Evolutionary conservation across 164 flowering plant species (phyloP).

Genomic region (Sedum album): DNA sequence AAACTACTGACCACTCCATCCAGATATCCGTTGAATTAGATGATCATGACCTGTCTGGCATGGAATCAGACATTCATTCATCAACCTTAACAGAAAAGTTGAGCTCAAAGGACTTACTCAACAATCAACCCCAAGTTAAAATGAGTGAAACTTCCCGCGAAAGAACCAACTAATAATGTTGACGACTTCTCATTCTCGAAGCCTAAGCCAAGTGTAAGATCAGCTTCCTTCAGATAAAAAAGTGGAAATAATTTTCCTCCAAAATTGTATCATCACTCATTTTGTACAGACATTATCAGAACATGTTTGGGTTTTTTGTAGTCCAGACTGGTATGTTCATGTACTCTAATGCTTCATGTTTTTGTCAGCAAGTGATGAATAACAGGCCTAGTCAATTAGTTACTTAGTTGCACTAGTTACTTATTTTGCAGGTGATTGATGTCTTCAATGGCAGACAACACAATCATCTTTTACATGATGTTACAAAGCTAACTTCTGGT

Average conservation of each 20-base stretch:
- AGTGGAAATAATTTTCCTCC: no score
- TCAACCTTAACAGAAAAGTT: conserved; percentile 14
- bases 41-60: conserved; percentile 31
- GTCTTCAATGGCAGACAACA: conserved; percentile 5
- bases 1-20: conserved; percentile 47
- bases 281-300: not conserved
- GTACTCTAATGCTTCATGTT: not conserved
- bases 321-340: not conserved
- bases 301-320: not conserved
- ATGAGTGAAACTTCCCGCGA: conserved; percentile 10
- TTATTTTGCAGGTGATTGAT: not conserved
- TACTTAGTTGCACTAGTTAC: not conserved
- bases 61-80: conserved; percentile 28
- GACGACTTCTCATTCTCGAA: conserved; percentile 43
- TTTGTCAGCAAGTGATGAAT: not conserved
- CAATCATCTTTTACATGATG: not conserved
- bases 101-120: conserved; percentile 22
- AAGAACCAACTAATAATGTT: conserved; percentile 16
- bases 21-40: conserved; percentile 15
- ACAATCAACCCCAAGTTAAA: conserved; percentile 16
- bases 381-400: not conserved
- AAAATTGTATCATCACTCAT: no score
- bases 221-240: conserved; percentile 5
- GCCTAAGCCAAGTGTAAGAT: conserved; percentile 18
- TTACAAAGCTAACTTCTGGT: not conserved